Conservation (phyloP, 345 rosid genomes). For the Eucalyptus cloeziana region DNA sequence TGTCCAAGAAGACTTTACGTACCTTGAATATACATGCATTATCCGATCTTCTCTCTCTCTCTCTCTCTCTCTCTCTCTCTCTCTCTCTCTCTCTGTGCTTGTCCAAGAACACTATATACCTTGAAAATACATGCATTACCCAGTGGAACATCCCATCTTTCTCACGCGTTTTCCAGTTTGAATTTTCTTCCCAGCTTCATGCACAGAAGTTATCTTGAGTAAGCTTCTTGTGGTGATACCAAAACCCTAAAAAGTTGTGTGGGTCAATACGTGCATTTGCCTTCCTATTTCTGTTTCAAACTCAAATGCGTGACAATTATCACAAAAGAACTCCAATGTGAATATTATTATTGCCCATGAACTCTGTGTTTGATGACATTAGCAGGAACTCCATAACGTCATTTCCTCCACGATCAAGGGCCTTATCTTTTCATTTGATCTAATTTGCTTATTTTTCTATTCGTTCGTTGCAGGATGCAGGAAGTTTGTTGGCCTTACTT, state of each 20-base stretch:
- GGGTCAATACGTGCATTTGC: not conserved
- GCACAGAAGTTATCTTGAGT: not conserved
- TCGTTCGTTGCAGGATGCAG: conserved; percentile 21
- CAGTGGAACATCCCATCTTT: not conserved
- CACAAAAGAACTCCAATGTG: not conserved
- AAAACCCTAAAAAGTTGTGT: not conserved
- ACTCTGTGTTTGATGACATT: not conserved
- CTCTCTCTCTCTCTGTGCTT: not conserved
- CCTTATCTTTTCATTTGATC: not conserved
- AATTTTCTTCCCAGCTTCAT: not conserved
- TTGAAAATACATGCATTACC: not conserved
- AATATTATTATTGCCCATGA: not conserved
- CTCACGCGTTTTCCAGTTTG: not conserved
- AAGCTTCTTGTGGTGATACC: not conserved
- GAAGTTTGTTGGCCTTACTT: conserved; percentile 69
- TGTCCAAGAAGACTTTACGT: not conserved
- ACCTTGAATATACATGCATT: not conserved
- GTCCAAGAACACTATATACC: not conserved
- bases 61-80: not conserved
- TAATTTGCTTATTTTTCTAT: not conserved
- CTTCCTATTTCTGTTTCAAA: not conserved
- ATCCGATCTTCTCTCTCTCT: not conserved
- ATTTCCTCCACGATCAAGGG: not conserved
- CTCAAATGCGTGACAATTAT: not conserved
- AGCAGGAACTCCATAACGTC: not conserved